Evolutionary conservation across 179 eudicot species (phyloP).

Genomic region (Monotropa hypopitys): DNA sequence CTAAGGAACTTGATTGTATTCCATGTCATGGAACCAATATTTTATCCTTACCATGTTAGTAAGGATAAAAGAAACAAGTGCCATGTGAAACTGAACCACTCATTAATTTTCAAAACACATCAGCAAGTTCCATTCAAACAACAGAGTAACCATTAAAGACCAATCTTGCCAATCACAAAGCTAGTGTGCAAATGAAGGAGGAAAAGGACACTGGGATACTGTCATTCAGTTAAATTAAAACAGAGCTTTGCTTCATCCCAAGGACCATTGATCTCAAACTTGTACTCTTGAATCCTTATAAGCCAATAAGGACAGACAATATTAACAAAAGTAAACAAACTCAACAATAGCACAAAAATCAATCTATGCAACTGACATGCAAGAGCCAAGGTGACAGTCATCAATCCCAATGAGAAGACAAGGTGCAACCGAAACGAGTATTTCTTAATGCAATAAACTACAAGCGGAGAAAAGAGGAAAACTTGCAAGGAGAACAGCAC

Average conservation of each 20-base stretch:
- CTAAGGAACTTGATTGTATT: too few relatives aligned
- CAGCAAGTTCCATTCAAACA: not conserved
- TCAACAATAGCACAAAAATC: slow-evolving; percentile 45
- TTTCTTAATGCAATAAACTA: slow-evolving; percentile 60
- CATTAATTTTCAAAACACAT: not conserved
- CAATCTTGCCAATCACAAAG: not conserved
- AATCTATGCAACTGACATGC: slow-evolving; percentile 42
- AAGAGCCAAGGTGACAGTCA: slow-evolving; percentile 41
- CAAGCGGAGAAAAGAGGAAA: slow-evolving; percentile 79
- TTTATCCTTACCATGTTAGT: not conserved
- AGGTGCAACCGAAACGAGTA: slow-evolving; percentile 63
- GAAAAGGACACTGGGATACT: not conserved
- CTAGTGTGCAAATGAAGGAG: not conserved
- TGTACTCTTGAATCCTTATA: slow-evolving; percentile 33
- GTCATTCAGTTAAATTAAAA: slow-evolving; percentile 63
- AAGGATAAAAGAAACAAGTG: not conserved
- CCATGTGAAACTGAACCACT: not conserved
- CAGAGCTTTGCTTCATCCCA: slow-evolving; percentile 98
- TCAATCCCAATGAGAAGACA: slow-evolving; percentile 46
- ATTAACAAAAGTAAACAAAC: slow-evolving; percentile 52
- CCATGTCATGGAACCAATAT: too few relatives aligned
- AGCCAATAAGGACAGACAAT: slow-evolving; percentile 89
- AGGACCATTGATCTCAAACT: slow-evolving; percentile 41
- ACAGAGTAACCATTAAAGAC: not conserved
- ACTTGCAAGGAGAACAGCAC: slow-evolving; percentile 76